These are phyloP conservation scores for Magnolia sinica DNA, from an alignment of 164 flowering plant species.

Conservation along the genomic window DNA sequence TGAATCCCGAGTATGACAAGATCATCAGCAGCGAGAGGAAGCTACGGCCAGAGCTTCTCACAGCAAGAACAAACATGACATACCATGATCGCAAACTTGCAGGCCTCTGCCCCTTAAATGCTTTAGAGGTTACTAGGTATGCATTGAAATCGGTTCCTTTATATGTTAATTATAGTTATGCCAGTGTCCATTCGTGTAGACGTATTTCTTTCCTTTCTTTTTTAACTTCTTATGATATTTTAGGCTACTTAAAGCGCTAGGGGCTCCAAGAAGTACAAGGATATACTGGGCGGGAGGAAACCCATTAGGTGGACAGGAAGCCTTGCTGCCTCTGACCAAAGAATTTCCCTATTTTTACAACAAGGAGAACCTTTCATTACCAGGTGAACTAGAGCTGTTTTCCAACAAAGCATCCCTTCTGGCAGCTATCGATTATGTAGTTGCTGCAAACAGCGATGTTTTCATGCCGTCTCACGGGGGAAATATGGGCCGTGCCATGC, in stretches of 20 bases:
- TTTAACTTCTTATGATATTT: background rate
- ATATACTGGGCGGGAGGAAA: slow-evolving; percentile 96
- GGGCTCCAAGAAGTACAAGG: slow-evolving; percentile 70
- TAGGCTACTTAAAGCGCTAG: slow-evolving; percentile 93
- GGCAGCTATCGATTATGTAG: slow-evolving; percentile 89
- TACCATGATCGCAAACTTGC: slow-evolving; percentile 88
- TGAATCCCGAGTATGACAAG: slow-evolving; percentile 69
- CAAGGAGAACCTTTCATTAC: slow-evolving; percentile 85
- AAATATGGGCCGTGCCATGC: slow-evolving; percentile 94
- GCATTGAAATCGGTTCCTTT: background rate
- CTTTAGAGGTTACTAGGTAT: slow-evolving; percentile 82
- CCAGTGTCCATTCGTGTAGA: background rate
- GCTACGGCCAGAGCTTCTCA: slow-evolving; percentile 73
- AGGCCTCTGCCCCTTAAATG: slow-evolving; percentile 93
- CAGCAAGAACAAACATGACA: slow-evolving; percentile 84
- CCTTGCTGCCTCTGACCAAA: slow-evolving; percentile 58
- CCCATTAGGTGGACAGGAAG: slow-evolving; percentile 86
- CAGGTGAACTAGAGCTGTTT: slow-evolving; percentile 81
- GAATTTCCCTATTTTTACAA: slow-evolving; percentile 82
- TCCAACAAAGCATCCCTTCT: slow-evolving; percentile 65
- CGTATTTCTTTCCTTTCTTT: background rate
- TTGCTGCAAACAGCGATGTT: slow-evolving; percentile 79
- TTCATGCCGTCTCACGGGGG: slow-evolving; percentile 99
- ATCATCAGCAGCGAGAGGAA: slow-evolving; percentile 67
- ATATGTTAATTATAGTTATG: background rate